These are phyloP conservation scores for Epichloe gansuensis DNA, from an alignment of 2,329 filamentous ascomycete genomes.

Conservation along the genomic window DNA sequence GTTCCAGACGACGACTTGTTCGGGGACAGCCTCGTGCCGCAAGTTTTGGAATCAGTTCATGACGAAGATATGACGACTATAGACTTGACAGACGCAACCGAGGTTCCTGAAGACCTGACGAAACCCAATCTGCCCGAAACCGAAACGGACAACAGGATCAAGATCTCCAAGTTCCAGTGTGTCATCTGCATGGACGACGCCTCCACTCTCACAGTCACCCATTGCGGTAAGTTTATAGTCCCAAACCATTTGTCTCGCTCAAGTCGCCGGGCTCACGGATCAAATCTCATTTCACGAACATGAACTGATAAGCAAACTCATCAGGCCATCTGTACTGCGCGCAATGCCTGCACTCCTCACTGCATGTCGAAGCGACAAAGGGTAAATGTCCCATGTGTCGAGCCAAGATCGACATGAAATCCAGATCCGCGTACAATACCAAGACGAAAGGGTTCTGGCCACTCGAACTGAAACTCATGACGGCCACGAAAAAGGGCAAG, in stretches of 20 bases:
- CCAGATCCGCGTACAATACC: constrained; percentile 25
- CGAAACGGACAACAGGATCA: constrained; percentile 35
- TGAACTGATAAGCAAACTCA: neutral
- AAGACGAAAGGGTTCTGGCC: constrained; percentile 43
- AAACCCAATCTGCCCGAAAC: constrained; percentile 21
- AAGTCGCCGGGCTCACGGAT: no score
- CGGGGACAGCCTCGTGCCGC: constrained; percentile 9
- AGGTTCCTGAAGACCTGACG: constrained; percentile 30
- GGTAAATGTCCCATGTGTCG: constrained; percentile 53
- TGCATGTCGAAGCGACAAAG: constrained; percentile 41
- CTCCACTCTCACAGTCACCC: constrained; percentile 45
- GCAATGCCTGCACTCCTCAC: constrained; percentile 46
- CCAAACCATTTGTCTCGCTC: no score
- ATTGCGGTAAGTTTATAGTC: constrained; percentile 43
- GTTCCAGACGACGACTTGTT: constrained; percentile 17
- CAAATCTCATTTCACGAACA: neutral
- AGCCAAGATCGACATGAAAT: constrained; percentile 39
- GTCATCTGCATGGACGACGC: constrained; percentile 56
- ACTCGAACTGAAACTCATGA: constrained; percentile 51
- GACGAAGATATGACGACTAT: constrained; percentile 19
- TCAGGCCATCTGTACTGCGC: constrained; percentile 50
- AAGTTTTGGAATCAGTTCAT: neutral
- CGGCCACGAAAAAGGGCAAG: constrained; percentile 37
- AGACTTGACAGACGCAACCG: constrained; percentile 27
- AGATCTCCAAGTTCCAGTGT: constrained; percentile 46